Base-by-base conservation (phyloP, 1,139 yeast species). In the Diutina neorugosa region DNA sequence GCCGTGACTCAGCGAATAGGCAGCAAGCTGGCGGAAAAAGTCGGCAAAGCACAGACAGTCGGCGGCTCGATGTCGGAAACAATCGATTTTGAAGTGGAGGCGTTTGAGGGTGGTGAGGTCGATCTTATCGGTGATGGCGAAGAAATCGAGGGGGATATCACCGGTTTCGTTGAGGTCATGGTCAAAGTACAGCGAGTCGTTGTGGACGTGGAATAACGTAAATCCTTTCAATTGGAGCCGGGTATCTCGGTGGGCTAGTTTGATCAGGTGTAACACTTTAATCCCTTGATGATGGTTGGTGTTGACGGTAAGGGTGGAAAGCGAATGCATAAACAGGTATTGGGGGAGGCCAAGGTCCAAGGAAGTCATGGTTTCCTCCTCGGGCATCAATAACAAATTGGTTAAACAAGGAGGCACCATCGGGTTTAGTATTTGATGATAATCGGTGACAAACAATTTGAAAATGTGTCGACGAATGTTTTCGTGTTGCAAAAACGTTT, bases 141-240 rank as follows among this genome's bases (percentile, higher is more conserved):
- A 41, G 57, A 71, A 70, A 44, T 55, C 52, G 42, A 71, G 59
- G 23, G 55, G 56, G 52, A 65, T 66, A 51, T 66, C 65, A 11
- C 65, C 48, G 2, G 12, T n/a, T 11, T 20, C 34, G 14, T 21
- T 12, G 12, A 11, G n/a, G 37, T 31, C 37, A 31, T 31, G 37
- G n/a, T 44, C 34, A 44, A 23, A 23, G 25, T 21, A 23, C 34
- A 23, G 31, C 34, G 34, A 21, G 44, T 67, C 69, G 50, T 63
- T 64, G 56, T 71, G 76, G 52, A 69, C 65, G 57, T 71, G 76
- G 56, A 67, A 67, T 1, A 69, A 37, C 1, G 73, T 69, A 31
- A 71, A 58, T 5, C 71, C 73, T 44, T 62, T 62, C 27, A 71
- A 57, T 47, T 61, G 61, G 50, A 71, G 56, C 57, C 68, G 69